Evolutionary conservation across 257 asterid genomes (phyloP), one percentile per base, ranked within the genome.

Genomic region (Gentiana macrophylla): DNA sequence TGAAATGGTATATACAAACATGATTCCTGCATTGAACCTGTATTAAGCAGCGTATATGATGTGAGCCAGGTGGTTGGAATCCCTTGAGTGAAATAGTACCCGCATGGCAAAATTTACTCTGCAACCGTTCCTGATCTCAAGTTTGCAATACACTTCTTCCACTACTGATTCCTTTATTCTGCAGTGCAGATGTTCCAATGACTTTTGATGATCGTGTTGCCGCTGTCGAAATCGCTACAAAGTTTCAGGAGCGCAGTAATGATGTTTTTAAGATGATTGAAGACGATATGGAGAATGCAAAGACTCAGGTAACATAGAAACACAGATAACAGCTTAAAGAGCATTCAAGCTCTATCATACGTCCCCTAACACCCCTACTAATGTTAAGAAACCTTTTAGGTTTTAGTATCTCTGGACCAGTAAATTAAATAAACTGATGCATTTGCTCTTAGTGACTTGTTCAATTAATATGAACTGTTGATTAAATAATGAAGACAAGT

Each of bases 161-260:
- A 55, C 53, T 72, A 74, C 64, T 70, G 75, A 71, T 62, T 50
- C 73, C 68, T 65, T 73, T 72, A 67, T 69, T 77, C 69, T 87
- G 82, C 97, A 91, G 98, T 87, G 98, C 98, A 87, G 98, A 91
- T 91, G 90, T 91, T 79, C 98, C 98, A 63, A 77, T 91, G 96
- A 87, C 79, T 72, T 91, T 91, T 78, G 97, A 91, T 70, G 95
- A 91, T 53, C 98, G 98, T 65, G 95, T 91, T 78, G 91, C 97
- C 48, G 98, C 98, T 70, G 98, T 91, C 67, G 97, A 79, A 72
- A 77, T 91, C 44, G 98, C 98, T 8, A 87, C 95, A 41, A 77
- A 67, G 63, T 91, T 91, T 68, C 98, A 91, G 69, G 97, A 91
- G 66, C 70, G 54, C 53, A 72, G 95, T 56, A 69, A 65, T 52